Base-by-base conservation (phyloP, 129 eudicot genomes). In the Flaveria trinervia region DNA sequence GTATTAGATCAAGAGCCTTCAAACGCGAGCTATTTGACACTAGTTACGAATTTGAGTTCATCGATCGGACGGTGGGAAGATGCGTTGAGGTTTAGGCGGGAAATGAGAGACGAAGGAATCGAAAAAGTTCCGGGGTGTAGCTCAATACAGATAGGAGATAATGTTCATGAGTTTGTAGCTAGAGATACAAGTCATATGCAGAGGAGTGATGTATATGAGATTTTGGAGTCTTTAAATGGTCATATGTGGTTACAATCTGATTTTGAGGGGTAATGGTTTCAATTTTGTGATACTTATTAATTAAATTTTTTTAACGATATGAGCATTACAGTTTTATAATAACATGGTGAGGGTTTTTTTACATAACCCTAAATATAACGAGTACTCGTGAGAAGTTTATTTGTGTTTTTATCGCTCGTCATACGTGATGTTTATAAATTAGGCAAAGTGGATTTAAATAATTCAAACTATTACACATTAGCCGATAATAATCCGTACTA, bases 101-200 rank as follows among this genome's bases (percentile, higher is more conserved):
- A 77, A 28, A 80, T 83, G 86, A 82, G 83, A 77, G 41, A 71
- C 8, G 61, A 80, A 72, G 86, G 86, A 30, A 54, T 76, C 0
- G 89, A 77, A 65, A 89, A 86, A 70, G 77, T 84, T 18, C 89
- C 89, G 7, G 91, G 94, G 48, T 89, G 94, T 82, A 89, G 91
- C 78, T 82, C 85, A 48, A 89, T 89, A 17, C 87, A 89, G 72
- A 76, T 86, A 70, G 91, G 89, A 30, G 79, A 80, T 52, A 12
- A 74, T 74, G 89, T 86, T 7, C 89, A 89, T 81, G 94, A 89
- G 71, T 89, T 89, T 81, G 43, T 84, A 13, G 91, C 94, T 36
- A 84, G 79, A 80, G 91, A 89, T 83, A 86, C 87, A 43, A 86
- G 50, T 51, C 94, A 89, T 72, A 65, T 76, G 30, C 45, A 77